phyloP scores from a whole-genome alignment of 208 protist genomes.

The Vickermania ingenoplastis region DNA sequence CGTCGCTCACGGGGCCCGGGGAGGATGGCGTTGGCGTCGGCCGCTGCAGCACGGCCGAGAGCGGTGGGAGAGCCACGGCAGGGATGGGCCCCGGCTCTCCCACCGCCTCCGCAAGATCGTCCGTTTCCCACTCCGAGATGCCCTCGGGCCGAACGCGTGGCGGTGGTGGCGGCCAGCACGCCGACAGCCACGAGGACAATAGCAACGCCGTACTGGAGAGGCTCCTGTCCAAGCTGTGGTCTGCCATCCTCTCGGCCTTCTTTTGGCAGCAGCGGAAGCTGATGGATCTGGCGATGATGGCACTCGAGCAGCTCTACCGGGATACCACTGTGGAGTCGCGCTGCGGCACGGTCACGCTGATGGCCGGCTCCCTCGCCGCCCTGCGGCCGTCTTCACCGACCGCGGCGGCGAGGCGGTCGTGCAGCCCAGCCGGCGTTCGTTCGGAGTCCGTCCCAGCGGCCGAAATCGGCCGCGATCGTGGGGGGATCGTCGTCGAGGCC shows the following conservation, averaged over 20 bases:
- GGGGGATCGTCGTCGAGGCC: background rate
- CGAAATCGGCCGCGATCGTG: background rate
- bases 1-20: too few species aligned
- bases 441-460: background rate
- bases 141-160: too few species aligned
- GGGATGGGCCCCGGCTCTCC: too few species aligned
- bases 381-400: background rate
- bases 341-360: background rate
- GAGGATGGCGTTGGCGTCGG: too few species aligned
- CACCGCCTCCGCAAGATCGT: too few species aligned
- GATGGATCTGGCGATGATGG: slow-evolving; percentile 7
- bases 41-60: too few species aligned
- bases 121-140: too few species aligned
- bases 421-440: background rate
- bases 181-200: too few species aligned
- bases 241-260: slow-evolving; percentile 15
- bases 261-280: slow-evolving; percentile 15
- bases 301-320: slow-evolving; percentile 8
- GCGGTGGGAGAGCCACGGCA: too few species aligned
- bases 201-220: background rate
- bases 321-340: background rate
- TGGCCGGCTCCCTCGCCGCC: background rate
- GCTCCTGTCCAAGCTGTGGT: slow-evolving; percentile 1
- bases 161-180: too few species aligned
- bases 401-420: background rate